Conservation (phyloP, 2,329 filamentous ascomycete species). For the Metarhizium guizhouense region DNA sequence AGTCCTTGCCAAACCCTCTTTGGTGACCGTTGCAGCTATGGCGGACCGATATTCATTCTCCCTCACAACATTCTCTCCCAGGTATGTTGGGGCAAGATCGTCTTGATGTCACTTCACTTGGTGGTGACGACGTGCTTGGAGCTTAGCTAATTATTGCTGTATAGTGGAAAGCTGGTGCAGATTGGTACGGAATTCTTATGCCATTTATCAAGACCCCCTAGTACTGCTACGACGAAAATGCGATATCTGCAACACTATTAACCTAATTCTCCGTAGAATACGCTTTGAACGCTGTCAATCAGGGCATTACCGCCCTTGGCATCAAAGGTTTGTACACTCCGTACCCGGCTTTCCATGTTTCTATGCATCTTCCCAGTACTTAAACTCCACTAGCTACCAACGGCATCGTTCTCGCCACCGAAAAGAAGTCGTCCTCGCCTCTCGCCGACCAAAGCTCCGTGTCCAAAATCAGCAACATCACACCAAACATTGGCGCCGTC, state of each 20-base stretch:
- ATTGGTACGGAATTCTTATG: constrained; percentile 51
- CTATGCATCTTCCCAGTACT: background rate
- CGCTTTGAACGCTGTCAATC: constrained; percentile 97
- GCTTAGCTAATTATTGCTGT: constrained; percentile 33
- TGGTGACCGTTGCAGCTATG: constrained; percentile 47
- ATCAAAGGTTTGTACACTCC: constrained; percentile 70
- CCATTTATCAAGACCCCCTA: background rate
- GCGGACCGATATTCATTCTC: constrained; percentile 99
- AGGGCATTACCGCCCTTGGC: constrained; percentile 94
- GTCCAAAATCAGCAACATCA: constrained; percentile 96
- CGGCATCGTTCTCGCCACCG: constrained; percentile 95
- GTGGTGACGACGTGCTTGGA: constrained; percentile 9
- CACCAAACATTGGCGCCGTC: constrained; percentile 98
- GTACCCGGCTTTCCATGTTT: background rate
- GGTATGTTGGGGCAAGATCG: constrained; percentile 49
- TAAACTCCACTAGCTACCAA: constrained; percentile 64
- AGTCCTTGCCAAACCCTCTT: background rate
- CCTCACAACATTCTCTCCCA: constrained; percentile 97
- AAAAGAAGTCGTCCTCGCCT: constrained; percentile 98
- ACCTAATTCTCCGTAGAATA: constrained; percentile 59
- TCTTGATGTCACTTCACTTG: constrained; percentile 13
- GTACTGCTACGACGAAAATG: background rate
- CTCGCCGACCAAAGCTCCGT: constrained; percentile 92
- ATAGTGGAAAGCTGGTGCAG: constrained; percentile 95
- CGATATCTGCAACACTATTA: background rate